These are phyloP conservation scores for Syncephalastrum sp. DNA, from an alignment of 371 early-diverging fungal species.

Conservation along the genomic window DNA sequence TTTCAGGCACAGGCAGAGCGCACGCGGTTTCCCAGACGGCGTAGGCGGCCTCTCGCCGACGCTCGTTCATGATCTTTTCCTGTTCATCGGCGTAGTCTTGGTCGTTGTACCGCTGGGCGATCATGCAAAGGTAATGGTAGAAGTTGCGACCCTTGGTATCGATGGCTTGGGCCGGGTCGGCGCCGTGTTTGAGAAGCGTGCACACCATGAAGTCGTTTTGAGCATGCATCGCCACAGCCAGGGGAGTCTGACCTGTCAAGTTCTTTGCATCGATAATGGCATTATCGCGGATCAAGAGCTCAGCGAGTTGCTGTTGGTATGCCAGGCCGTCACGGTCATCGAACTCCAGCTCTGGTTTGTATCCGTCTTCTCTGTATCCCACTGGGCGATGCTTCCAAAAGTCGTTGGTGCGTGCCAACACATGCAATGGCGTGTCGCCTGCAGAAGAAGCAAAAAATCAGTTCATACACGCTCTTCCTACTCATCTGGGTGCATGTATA, in stretches of 20 bases:
- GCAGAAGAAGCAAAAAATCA: not conserved
- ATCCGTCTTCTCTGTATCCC: slow-evolving; percentile 7
- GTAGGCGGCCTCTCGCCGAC: no score
- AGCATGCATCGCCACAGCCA: slow-evolving; percentile 35
- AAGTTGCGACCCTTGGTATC: slow-evolving; percentile 32
- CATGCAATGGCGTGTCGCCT: slow-evolving; percentile 50
- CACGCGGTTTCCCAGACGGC: no score
- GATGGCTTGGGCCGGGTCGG: slow-evolving; percentile 24
- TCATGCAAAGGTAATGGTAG: slow-evolving; percentile 34
- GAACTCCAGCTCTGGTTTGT: slow-evolving; percentile 10
- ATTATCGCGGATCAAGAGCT: slow-evolving; percentile 25
- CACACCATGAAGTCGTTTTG: slow-evolving; percentile 27
- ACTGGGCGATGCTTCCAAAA: slow-evolving; percentile 20
- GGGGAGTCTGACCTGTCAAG: slow-evolving; percentile 39
- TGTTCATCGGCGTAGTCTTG: no score
- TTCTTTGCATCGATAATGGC: slow-evolving; percentile 33
- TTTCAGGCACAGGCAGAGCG: no score
- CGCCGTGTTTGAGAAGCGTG: slow-evolving; percentile 29
- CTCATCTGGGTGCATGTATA: not conserved
- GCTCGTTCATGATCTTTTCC: no score
- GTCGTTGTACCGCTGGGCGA: not conserved
- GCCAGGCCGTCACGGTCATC: slow-evolving; percentile 36
- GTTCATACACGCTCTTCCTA: not conserved
- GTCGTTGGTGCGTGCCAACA: slow-evolving; percentile 20
- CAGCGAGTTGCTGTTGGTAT: slow-evolving; percentile 24